Conservation (phyloP, 176 grass and related monocot species). For the Phyllostachys edulis region DNA sequence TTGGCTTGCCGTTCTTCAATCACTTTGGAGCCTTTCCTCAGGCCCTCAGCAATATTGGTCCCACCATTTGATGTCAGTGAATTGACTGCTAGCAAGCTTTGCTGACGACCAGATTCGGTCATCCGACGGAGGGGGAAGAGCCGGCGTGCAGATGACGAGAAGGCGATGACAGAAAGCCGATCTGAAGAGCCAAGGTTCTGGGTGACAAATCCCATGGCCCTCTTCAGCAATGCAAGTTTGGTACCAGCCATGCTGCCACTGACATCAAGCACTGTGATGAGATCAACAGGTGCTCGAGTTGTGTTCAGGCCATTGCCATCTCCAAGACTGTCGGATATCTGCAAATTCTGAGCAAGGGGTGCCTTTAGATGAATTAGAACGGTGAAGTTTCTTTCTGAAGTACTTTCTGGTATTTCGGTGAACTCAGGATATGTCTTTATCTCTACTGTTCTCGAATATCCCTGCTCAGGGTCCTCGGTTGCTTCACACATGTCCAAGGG, state of each 20-base stretch:
- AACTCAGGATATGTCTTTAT: slow-evolving; percentile 78
- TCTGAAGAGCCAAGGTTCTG: slow-evolving; percentile 86
- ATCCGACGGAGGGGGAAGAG: slow-evolving; percentile 83
- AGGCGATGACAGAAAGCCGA: slow-evolving; percentile 76
- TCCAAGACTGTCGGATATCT: background rate
- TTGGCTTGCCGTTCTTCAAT: slow-evolving; percentile 78
- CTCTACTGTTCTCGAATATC: slow-evolving; percentile 62
- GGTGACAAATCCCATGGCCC: slow-evolving; percentile 97
- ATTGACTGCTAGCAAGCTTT: slow-evolving; percentile 79
- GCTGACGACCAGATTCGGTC: slow-evolving; percentile 69
- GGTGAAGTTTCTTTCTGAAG: slow-evolving; percentile 66
- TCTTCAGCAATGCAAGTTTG: slow-evolving; percentile 87
- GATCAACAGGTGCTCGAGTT: slow-evolving; percentile 69
- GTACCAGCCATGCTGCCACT: slow-evolving; percentile 96
- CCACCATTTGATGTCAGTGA: slow-evolving; percentile 72
- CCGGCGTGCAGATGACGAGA: slow-evolving; percentile 82
- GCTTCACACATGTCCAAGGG: slow-evolving; percentile 53
- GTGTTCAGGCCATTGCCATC: slow-evolving; percentile 32
- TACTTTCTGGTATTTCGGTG: slow-evolving; percentile 63
- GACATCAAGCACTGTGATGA: slow-evolving; percentile 93
- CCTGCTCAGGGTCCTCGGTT: slow-evolving; percentile 23
- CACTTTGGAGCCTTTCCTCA: slow-evolving; percentile 93
- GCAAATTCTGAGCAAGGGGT: slow-evolving; percentile 45
- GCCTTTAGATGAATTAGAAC: slow-evolving; percentile 88
- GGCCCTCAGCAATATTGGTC: slow-evolving; percentile 86